Conservation (phyloP, 2,329 filamentous ascomycete species). For the Aspergillaceae sp. region DNA sequence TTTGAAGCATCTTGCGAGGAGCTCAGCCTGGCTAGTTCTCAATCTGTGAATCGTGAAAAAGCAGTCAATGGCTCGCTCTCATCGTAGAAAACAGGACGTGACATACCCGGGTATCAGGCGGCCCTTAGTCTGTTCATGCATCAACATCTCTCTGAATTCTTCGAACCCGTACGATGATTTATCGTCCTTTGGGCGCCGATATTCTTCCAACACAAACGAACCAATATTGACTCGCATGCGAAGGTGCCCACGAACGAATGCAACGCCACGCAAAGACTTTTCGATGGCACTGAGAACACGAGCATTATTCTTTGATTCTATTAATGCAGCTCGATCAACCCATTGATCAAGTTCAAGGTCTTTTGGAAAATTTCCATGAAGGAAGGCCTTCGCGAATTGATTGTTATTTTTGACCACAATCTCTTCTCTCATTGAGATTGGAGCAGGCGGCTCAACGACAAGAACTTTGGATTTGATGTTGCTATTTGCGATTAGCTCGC, state of each 20-base stretch:
- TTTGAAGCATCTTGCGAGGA: constrained; percentile 22
- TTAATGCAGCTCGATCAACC: constrained; percentile 11
- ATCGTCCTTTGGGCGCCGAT: constrained; percentile 19
- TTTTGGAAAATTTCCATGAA: constrained; percentile 13
- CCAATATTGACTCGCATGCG: constrained; percentile 38
- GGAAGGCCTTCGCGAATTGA: constrained; percentile 11
- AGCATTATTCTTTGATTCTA: constrained; percentile 22
- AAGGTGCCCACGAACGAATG: constrained; percentile 26
- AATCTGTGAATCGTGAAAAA: constrained; percentile 14
- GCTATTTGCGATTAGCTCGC: constrained; percentile 18
- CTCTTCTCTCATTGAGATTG: constrained; percentile 11
- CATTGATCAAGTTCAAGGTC: constrained; percentile 13
- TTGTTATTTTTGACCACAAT: constrained; percentile 17
- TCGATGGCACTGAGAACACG: constrained; percentile 23
- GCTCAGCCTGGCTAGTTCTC: constrained; percentile 13
- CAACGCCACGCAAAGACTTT: constrained; percentile 22
- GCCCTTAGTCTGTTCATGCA: constrained; percentile 27
- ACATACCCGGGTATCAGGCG: constrained; percentile 31
- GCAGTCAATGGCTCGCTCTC: background rate
- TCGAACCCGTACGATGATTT: constrained; percentile 23
- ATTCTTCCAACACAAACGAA: constrained; percentile 31
- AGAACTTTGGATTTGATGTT: constrained; percentile 26
- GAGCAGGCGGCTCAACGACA: constrained; percentile 22
- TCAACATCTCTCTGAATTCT: constrained; percentile 35
- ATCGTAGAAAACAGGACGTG: background rate